Base-by-base conservation (phyloP, 805 yeast species). In the Saturnispora quitensis region DNA sequence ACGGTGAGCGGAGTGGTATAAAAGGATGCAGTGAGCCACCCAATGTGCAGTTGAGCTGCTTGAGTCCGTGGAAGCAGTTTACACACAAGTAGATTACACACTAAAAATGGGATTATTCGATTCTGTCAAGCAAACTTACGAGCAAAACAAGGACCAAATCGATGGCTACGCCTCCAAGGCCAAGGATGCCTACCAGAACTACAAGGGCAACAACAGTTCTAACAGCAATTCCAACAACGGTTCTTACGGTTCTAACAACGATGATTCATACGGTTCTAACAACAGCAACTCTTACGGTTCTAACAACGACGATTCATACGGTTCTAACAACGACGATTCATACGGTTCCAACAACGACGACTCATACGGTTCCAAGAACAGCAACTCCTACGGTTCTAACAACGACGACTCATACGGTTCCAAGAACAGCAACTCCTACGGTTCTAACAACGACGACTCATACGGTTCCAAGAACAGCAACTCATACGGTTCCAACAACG, bases 61-160 rank as follows among this genome's bases (percentile, higher is more conserved):
- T 5, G 17, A 35, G 18, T 15, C 3, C 3, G 15, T n/a, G 18
- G 10, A n/a, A n/a, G 8, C 25, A 38, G 22, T 38, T 38, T 17
- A 17, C 9, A 18, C 10, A 9, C 15, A 18, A 2, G 13, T 17
- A 38, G 15, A 38, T 15, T 18, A 28, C 20, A 31, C 12, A 18
- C 8, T 33, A 45, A 46, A 35, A 36, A 72, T 72, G 76, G 77
- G 77, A 53, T 62, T 73, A 50, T 70, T 74, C 57, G 76, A 73
- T 56, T 63, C 61, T 50, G 73, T 70, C 43, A 73, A 69, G 61
- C 67, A 71, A 27, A 66, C 66, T 48, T 35, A 35, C 45, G 35
- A 38, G 4, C 34, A 47, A 28, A 47, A 58, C 57, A 43, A 53
- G 57, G 56, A 57, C 52, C 50, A 60, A 61, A 50, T 46, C 45